A percentile compares a stretch with the other conserved stretches of the same genome.
These are phyloP conservation scores for Neostapfia colusana DNA, from an alignment of 176 grass and related monocot genomes.

Conservation along the genomic window DNA sequence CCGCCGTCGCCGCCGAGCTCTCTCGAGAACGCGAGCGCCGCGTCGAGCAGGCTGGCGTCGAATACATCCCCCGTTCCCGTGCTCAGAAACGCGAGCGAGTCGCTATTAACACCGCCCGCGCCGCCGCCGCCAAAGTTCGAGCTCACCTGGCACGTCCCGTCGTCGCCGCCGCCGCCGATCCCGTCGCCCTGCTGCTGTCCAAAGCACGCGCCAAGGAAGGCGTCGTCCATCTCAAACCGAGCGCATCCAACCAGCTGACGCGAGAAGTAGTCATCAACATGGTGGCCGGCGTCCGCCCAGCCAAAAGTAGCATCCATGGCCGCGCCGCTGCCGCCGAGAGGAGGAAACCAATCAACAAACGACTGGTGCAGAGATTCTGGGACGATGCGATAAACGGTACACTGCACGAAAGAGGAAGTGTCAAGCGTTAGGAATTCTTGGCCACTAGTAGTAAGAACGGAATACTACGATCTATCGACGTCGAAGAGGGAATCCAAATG, in stretches of 20 bases:
- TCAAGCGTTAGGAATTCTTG: not conserved
- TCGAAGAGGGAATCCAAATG: slow-evolving; percentile 37
- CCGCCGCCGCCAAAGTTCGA: slow-evolving; percentile 1
- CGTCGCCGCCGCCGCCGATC: not conserved
- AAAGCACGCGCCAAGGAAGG: slow-evolving; percentile 44
- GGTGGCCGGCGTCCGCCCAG: slow-evolving; percentile 39
- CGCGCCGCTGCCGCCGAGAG: not conserved
- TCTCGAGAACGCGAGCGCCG: slow-evolving; percentile 42
- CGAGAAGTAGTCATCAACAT: slow-evolving; percentile 36
- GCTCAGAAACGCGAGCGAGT: slow-evolving; percentile 30
- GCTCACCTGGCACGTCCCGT: not conserved
- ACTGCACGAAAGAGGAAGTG: slow-evolving; percentile 23
- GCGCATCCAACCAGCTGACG: slow-evolving; percentile 36
- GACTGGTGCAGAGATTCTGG: slow-evolving; percentile 41
- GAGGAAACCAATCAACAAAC: not conserved
- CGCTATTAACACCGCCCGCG: not conserved
- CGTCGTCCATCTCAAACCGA: slow-evolving; percentile 45
- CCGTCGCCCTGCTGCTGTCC: slow-evolving; percentile 42
- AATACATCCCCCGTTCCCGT: slow-evolving; percentile 35
- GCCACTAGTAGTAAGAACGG: not conserved
- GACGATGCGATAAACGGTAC: slow-evolving; percentile 20
- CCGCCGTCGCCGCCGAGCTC: slow-evolving; percentile 14
- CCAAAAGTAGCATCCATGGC: slow-evolving; percentile 47
- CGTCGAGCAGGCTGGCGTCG: slow-evolving; percentile 44
- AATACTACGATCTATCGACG: slow-evolving; percentile 13